Percentiles rank a stretch among this genome's conserved stretches.
Evolutionary conservation across 2,329 filamentous ascomycete genomes (phyloP).

Genomic region (Akanthomyces uredinophilus): DNA sequence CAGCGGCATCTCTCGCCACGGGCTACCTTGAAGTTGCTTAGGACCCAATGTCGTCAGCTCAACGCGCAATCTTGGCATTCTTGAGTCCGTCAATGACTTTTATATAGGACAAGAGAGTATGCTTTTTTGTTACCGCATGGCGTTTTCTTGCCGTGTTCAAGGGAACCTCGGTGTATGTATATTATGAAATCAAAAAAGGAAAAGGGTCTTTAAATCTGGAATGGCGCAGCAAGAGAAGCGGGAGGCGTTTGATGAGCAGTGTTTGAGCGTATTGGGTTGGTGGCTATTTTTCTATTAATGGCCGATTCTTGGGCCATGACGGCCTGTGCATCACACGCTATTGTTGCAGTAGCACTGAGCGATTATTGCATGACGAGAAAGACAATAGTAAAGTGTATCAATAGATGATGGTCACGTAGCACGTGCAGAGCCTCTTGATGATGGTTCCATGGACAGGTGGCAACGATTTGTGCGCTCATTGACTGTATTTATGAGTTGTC

Average conservation of each 20-base stretch:
- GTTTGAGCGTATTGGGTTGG: neutral
- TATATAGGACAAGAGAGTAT: too few relatives aligned
- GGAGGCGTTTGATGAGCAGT: neutral
- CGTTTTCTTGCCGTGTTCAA: too few relatives aligned
- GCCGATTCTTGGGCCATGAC: neutral
- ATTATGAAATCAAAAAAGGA: neutral
- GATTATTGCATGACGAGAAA: too few relatives aligned
- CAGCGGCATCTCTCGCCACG: conserved; percentile 29
- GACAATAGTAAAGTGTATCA: too few relatives aligned
- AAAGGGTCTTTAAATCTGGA: neutral
- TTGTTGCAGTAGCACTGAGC: too few relatives aligned
- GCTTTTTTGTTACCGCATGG: neutral
- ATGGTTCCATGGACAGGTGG: too few relatives aligned
- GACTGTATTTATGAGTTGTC: too few relatives aligned
- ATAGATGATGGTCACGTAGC: too few relatives aligned
- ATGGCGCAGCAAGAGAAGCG: neutral
- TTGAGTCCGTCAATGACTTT: neutral
- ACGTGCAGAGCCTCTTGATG: too few relatives aligned
- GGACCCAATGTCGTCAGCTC: neutral
- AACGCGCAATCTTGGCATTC: neutral
- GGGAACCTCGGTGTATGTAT: neutral
- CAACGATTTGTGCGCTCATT: too few relatives aligned
- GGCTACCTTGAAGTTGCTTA: conserved; percentile 32
- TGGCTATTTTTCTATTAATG: neutral
- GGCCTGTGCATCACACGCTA: neutral